A percentile compares a stretch with the other conserved stretches of the same genome.
Conservation (phyloP, 2,329 filamentous ascomycete species). For the Beauveria bassiana region DNA sequence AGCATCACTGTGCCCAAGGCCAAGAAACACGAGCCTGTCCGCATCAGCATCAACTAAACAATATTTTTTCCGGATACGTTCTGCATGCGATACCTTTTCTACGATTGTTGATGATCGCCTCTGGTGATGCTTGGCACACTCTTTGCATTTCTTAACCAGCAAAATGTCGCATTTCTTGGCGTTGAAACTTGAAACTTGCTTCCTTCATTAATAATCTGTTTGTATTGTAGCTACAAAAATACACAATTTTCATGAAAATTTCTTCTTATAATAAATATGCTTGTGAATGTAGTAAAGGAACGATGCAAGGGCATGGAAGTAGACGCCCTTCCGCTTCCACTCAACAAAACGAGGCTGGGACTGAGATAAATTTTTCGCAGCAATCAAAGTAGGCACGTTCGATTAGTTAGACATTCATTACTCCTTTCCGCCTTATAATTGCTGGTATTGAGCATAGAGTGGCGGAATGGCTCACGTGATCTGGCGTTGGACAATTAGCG, state of each 20-base stretch:
- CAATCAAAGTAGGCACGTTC: too few relatives aligned
- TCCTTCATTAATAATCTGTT: conserved; percentile 1
- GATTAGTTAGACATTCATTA: too few relatives aligned
- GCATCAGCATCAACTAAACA: conserved; percentile 45
- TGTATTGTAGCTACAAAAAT: conserved; percentile 2
- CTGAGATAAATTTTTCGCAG: too few relatives aligned
- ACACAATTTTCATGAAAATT: neutral
- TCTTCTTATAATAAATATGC: neutral
- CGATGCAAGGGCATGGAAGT: neutral
- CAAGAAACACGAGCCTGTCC: conserved; percentile 48
- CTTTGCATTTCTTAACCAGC: neutral
- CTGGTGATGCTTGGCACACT: neutral
- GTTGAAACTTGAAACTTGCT: neutral
- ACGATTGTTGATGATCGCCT: neutral
- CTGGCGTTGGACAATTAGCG: conserved; percentile 3
- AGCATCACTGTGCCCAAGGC: conserved; percentile 59
- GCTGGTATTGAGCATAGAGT: neutral
- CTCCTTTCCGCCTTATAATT: too few relatives aligned
- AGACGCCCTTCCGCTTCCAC: neutral
- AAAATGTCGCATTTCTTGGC: neutral
- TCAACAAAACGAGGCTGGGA: neutral
- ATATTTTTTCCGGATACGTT: neutral
- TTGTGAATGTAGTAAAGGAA: neutral
- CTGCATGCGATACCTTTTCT: neutral
- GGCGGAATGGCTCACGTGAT: conserved; percentile 1